Evolutionary conservation across 495 filamentous ascomycete species (phyloP).

Genomic region (Talaromyces ruber): DNA sequence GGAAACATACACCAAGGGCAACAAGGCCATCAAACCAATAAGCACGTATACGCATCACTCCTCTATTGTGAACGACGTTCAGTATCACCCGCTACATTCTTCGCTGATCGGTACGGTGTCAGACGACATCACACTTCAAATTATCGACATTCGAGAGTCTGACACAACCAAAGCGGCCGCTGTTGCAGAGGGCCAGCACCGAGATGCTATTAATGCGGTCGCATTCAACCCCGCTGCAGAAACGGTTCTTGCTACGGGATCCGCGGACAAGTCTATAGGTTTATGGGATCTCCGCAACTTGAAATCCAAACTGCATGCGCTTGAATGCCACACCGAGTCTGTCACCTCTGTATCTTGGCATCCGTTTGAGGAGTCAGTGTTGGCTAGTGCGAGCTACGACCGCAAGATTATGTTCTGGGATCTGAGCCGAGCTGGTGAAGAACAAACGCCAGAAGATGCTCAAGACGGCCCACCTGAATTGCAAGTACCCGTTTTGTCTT

Average conservation of each 20-base stretch:
- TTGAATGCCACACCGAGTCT: slow-evolving; percentile 76
- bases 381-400: slow-evolving; percentile 88
- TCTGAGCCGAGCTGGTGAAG: slow-evolving; percentile 78
- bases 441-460: slow-evolving; percentile 90
- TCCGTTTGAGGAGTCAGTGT: slow-evolving; percentile 74
- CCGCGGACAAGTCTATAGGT: slow-evolving; percentile 88
- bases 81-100: slow-evolving; percentile 77
- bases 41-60: slow-evolving; percentile 80
- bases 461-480: slow-evolving; percentile 96
- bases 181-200: slow-evolving; percentile 60
- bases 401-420: slow-evolving; percentile 96
- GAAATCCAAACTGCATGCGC: slow-evolving; percentile 72
- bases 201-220: slow-evolving; percentile 87
- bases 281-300: slow-evolving; percentile 92
- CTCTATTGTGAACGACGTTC: slow-evolving; percentile 92
- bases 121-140: slow-evolving; percentile 87
- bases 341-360: slow-evolving; percentile 94
- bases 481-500: slow-evolving; percentile 39
- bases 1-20: slow-evolving; percentile 57
- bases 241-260: slow-evolving; percentile 81
- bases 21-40: slow-evolving; percentile 59
- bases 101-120: slow-evolving; percentile 87
- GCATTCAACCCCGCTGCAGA: slow-evolving; percentile 89
- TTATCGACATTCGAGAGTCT: slow-evolving; percentile 70
- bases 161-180: slow-evolving; percentile 56